Evolutionary conservation across 306 rosid genomes (phyloP), one percentile per base, ranked within the genome.

Genomic region (Rosa multiflora): DNA sequence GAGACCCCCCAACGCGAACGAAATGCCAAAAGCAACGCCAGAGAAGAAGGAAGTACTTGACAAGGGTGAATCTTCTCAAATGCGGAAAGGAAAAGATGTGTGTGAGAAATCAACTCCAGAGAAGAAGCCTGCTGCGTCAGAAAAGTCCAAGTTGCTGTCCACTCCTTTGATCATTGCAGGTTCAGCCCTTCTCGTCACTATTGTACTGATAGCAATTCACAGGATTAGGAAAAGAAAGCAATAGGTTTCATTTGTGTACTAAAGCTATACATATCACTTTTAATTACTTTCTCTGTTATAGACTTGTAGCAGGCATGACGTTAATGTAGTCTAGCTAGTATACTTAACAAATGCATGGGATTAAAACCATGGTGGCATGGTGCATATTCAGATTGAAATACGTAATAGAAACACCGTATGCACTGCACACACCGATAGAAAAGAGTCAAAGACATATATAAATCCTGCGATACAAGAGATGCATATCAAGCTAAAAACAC

Each of bases 81-180:
- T n/a, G 47, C 77, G 78, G 47, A 53, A 77, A 29, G 37, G 70
- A 42, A 77, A 67, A 44, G 85, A 88, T 68, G 10, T 11, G 17
- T 73, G 47, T 70, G 83, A 67, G 81, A 78, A 76, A 82, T 74
- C 47, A 48, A 46, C 58, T 58, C 75, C 8, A 55, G 82, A 70
- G 43, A 78, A 80, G 79, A 77, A 75, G 79, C 43, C 53, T 6
- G 61, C 43, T 39, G 43, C 69, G 12, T 44, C 63, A 76, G 80
- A 49, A 81, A 55, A 69, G 70, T 67, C 74, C 47, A 85, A 78
- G 11, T 11, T 26, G 83, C 18, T 87, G 5, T 58, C 75, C 8
- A 46, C 63, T 83, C 88, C 94, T 40, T 63, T 83, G 68, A 74
- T 78, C 46, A 29, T 88, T 62, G 90, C 85, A 76, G 91, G 98